A percentile compares a stretch with the other conserved stretches of the same genome.
Conservation (phyloP, 116 monocot genomes). For the Phalaenopsis hybrid region DNA sequence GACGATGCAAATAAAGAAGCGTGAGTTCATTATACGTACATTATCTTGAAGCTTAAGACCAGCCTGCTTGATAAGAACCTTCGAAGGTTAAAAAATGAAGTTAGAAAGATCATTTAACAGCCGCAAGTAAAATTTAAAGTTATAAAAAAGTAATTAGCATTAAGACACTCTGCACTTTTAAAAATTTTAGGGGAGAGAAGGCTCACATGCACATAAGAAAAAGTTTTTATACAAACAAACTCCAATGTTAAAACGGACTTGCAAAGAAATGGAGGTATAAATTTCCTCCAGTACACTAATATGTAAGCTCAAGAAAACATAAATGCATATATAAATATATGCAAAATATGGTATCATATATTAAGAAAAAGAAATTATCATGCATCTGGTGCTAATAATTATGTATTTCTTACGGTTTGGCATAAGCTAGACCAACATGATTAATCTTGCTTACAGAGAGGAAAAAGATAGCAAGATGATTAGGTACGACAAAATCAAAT, state of each 20-base stretch:
- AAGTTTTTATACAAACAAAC: background rate
- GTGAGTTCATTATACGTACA: slow-evolving; percentile 37
- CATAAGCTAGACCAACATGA: background rate
- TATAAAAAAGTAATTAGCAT: background rate
- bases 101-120: background rate
- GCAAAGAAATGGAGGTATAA: background rate
- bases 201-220: background rate
- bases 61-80: slow-evolving; percentile 94
- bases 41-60: slow-evolving; percentile 78
- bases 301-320: background rate
- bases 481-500: background rate
- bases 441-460: background rate
- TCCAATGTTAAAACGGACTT: background rate
- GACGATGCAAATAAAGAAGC: background rate
- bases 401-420: background rate
- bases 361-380: background rate
- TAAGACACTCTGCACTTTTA: background rate
- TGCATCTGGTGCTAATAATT: background rate
- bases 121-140: background rate
- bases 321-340: background rate
- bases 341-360: background rate
- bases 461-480: background rate
- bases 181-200: background rate
- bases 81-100: slow-evolving; percentile 12
- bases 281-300: background rate